Evolutionary conservation across 2,329 filamentous ascomycete genomes (phyloP).

Genomic region (Xylariaceae sp.): DNA sequence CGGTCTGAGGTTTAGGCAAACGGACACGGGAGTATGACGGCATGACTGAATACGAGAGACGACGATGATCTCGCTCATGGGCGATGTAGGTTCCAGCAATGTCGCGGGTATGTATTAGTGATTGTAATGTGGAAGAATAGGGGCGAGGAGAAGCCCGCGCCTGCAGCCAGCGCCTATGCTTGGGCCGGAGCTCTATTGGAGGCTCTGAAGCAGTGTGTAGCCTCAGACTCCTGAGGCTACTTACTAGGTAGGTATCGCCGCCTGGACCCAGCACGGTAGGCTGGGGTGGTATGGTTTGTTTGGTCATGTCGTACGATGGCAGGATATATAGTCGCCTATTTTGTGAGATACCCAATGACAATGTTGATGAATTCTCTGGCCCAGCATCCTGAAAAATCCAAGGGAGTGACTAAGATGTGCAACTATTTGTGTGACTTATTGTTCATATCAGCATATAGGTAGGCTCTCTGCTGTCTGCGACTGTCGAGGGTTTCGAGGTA

Average conservation of each 20-base stretch:
- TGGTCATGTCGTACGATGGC: slow-evolving; percentile 19
- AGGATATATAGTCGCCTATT: slow-evolving; percentile 24
- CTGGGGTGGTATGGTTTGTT: slow-evolving; percentile 21
- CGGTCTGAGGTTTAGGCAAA: slow-evolving; percentile 7
- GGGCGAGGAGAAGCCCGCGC: slow-evolving; percentile 2
- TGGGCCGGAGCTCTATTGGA: not conserved
- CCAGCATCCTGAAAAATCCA: too few species aligned
- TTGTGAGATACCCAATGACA: slow-evolving; percentile 24
- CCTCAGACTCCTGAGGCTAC: not conserved
- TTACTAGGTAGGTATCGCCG: too few species aligned
- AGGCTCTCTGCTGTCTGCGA: too few species aligned
- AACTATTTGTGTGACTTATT: too few species aligned
- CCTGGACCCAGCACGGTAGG: not conserved
- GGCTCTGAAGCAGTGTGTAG: not conserved
- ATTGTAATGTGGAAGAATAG: too few species aligned
- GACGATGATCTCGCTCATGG: slow-evolving; percentile 23
- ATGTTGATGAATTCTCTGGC: slow-evolving; percentile 4
- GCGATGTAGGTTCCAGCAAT: slow-evolving; percentile 14
- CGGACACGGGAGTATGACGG: slow-evolving; percentile 33
- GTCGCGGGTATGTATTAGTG: slow-evolving; percentile 26
- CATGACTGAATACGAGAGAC: slow-evolving; percentile 36
- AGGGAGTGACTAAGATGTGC: too few species aligned
- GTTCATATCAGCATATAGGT: too few species aligned
- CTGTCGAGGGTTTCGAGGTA: too few species aligned
- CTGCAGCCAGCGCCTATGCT: not conserved